Base-by-base conservation (phyloP, 2,329 filamentous ascomycete genomes). In the Penicillium crustosum region DNA sequence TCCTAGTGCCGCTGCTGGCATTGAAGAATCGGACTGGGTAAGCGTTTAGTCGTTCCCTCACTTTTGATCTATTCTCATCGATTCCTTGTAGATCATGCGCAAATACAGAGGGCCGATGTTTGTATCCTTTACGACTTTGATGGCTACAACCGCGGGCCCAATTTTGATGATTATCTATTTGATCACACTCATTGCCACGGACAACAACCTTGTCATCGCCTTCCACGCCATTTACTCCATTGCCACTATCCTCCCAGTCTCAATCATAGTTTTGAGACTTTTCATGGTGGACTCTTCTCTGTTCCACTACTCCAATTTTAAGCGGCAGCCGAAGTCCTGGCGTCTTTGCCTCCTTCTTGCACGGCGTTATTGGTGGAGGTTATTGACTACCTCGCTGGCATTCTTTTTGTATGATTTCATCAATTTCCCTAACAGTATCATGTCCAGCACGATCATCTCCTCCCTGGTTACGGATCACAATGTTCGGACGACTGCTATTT, bases 371-470 rank as follows among this genome's bases (percentile, higher is more conserved):
- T 67, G 66, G 63, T 61, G 65, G 49, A 64, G 63, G 0, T 60
- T 73, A 2, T 54, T 70, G 6, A 72, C 70, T 3, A 75, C 70
- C 2, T 73, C 71, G 2, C 48, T 68, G 3, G 72, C 72, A 0
- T 75, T 73, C 55, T 74, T 74, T 45, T 61, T 75, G 0, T 75
- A 75, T 53, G 73, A 75, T 43, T 75, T 75, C 25, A 70, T 75
- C 58, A 75, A 74, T 45, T 75, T 75, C 43, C 72, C 72, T 0
- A 75, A 75, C 39, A 70, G 66, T 27, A 73, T 75, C 59, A 73
- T 75, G 69, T 71, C 67, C 3, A 68, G 71, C 31, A 68, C 66
- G 6, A 75, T 75, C 39, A 70, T 74, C 44, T 62, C 72, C 36
- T 70, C 67, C 0, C 57, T 74, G 4, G 73, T 74, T 1, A 65